phyloP scores from a whole-genome alignment of 768 basidiomycete species.

The Mycena rosella region DNA sequence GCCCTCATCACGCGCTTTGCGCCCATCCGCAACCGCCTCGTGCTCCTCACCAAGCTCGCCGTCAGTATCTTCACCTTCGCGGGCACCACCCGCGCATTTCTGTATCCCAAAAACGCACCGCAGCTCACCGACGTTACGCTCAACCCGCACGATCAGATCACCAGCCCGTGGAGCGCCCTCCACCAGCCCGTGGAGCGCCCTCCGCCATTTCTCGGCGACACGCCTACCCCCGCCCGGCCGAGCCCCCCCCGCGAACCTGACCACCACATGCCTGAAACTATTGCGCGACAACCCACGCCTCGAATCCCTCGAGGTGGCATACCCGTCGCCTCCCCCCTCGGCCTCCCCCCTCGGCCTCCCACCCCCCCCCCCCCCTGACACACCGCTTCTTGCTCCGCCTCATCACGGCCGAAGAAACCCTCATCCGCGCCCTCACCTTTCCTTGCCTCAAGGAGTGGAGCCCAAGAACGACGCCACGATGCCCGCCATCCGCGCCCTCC shows the following conservation, averaged over 20 bases:
- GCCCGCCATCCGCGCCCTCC: constrained; percentile 10
- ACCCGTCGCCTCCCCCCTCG: background rate
- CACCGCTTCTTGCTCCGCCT: constrained; percentile 20
- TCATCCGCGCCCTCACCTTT: constrained; percentile 21
- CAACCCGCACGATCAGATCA: background rate
- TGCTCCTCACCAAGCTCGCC: constrained; percentile 1
- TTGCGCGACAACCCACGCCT: constrained; percentile 11
- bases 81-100: background rate
- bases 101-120: constrained; percentile 5
- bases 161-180: constrained; percentile 2
- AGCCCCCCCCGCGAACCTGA: background rate
- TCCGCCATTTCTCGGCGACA: constrained; percentile 15
- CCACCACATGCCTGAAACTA: constrained; percentile 4
- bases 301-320: constrained; percentile 9
- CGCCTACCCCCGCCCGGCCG: background rate
- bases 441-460: constrained; percentile 8
- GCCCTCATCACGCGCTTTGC: constrained; percentile 3
- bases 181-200: constrained; percentile 19
- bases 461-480: background rate
- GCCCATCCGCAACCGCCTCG: constrained; percentile 12
- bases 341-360: background rate
- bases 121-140: constrained; percentile 6
- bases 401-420: background rate
- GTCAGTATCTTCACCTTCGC: background rate
- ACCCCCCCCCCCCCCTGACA: background rate